Evolutionary conservation across 768 basidiomycete genomes (phyloP), one percentile per base, ranked within the genome.

Genomic region (Kwoniella europaea): DNA sequence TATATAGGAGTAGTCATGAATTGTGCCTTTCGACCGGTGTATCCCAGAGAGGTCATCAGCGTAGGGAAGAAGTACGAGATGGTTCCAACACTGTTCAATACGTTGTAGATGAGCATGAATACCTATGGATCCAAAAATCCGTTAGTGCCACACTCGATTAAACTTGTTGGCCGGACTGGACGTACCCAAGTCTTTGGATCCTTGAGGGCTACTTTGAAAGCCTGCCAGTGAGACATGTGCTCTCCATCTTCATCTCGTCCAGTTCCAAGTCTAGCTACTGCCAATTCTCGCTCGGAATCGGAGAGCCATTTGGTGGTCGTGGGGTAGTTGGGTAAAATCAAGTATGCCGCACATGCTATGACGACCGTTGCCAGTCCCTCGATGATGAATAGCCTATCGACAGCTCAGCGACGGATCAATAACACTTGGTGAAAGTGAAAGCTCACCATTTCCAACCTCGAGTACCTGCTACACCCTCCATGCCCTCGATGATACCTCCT

Each of bases 21-120:
- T 71, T 83, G 82, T 9, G 75, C 79, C 18, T 42, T 71, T 5
- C 69, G 63, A 16, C 78, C 79, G n/a, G 59, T 76, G 74, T 83
- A 83, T 0, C 82, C 81, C 3, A 83, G 70, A 20, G 65, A 27
- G 4, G 50, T 71, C 74, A 80, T 79, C 27, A 83, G 64, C 7
- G 82, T 83, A 15, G 82, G 82, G 78, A 83, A 80, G 74, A 83
- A 83, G 76, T 83, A 82, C 0, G 78, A 79, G 69, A 83, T 83
- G 1, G 80, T 82, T 9, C 79, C 80, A 44, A 72, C 72, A 60
- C 68, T 67, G 68, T 73, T 78, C 62, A 80, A 60, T 18, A 81
- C 59, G 56, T 79, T 74, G 76, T 81, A 80, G 54, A 61, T 63
- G 50, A 80, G 20, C 64, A 78, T 68, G 76, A 82, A 82, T 27